Base-by-base conservation (phyloP, 148 eudicot species). In the Spergularia marina region DNA sequence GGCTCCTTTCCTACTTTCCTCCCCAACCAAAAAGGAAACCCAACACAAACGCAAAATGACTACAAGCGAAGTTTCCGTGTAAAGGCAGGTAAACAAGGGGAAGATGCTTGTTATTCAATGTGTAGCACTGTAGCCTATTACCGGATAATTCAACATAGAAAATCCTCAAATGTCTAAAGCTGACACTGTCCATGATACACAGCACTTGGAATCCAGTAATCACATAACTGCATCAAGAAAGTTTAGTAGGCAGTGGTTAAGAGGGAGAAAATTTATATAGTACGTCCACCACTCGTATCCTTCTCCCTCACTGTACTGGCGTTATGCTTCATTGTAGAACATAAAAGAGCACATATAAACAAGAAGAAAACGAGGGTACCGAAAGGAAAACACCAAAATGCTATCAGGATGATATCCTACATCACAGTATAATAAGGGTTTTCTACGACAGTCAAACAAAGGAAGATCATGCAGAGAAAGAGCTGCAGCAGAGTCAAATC, bases 1-100 rank as follows among this genome's bases (percentile, higher is more conserved):
- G 65, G 41, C 65, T 65, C 53, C n/a, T 65, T 76, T 80, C 44
- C 74, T 44, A 52, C 64, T 51, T 41, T 71, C 44, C 49, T 62
- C 69, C 61, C 54, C 68, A 47, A 70, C 54, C 39, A 30, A 56
- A 53, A 54, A 70, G 49, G 58, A 36, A 39, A 63, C 56, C 15
- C 30, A 11, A 63, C 36, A 57, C 39, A 61, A 41, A 60, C 17
- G 75, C 20, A 39, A 65, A 56, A 36, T 52, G 57, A 57, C 76
- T 56, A 71, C 18, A 64, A 64, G 14, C 58, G 68, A 36, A 65
- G 72, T 75, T 30, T 63, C 75, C 11, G 60, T 56, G 60, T 56
- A 71, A 80, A 76, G 62, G 60, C 61, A 53, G 73, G 57, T 40
- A 76, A 72, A 65, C 21, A 76, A 76, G 63, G 57, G 73, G 68